Evolutionary conservation across 140 eudicot genomes (phyloP), one percentile per base, ranked within the genome.

Genomic region (Oenanthe javanica): DNA sequence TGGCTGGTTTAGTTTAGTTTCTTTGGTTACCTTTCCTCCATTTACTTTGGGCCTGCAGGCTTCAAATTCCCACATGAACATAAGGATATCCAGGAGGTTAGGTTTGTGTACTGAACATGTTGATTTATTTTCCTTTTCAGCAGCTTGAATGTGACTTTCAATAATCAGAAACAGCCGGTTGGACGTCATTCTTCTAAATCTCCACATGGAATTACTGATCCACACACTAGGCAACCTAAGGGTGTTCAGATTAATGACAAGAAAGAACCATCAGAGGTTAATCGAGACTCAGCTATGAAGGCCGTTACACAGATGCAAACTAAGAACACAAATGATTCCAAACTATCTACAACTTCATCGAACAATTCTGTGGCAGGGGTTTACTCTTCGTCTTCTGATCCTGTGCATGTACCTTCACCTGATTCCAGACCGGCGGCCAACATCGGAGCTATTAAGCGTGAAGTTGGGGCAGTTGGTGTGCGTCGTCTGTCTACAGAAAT

Each of bases 331-430:
- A 87, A 82, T 79, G 90, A 85, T 72, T 63, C 87, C 9, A 94
- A 79, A 19, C 80, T 49, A 3, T 80, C 87, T 11, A 78, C 78
- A 74, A 47, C 81, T 21, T 78, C 88, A 75, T 86, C 93, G 46
- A 87, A 89, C 38, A 89, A 78, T 84, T 88, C 91, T 50, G 95
- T 87, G 42, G 88, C 89, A 38, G 98, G 98, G 42, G 96, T 95
- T 54, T 92, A 92, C 85, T 91, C 99, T 6, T 95, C 99, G 67
- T 86, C 97, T 78, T 92, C 96, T 31, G 99, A 95, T 86, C 97
- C 99, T 47, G 96, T 95, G 64, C 99, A 92, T 86, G 97, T 95
- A 54, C 99, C 99, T 43, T 90, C 99, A 0, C 83, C 79, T 79
- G 88, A 86, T 77, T 87, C 97, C 31, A 88, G 93, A 85, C 84